Base-by-base conservation (phyloP, 768 basidiomycete genomes). In the Lactarius sp. region DNA sequence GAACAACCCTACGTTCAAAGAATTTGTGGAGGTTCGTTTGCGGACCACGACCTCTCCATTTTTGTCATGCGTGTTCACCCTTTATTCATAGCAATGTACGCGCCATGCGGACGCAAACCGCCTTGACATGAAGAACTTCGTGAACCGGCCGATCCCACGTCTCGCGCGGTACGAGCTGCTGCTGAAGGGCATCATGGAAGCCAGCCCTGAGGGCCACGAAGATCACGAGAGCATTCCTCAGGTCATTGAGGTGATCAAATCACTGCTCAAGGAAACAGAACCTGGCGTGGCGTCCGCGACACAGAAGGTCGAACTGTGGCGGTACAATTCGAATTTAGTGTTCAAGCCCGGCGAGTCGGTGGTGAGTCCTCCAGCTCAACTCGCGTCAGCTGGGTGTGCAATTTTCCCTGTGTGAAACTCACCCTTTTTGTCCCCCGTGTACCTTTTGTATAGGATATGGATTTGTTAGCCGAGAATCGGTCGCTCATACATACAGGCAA, bases 51-150 rank as follows among this genome's bases (percentile, higher is more conserved):
- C 37, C 31, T 41, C 31, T 41, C 22, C 33, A 27, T 64, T 47
- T 1, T 41, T 33, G 31, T 18, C n/a, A 56, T 8, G 18, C 54
- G 18, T 7, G 33, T 33, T 63, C 37, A 36, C 31, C n/a, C 31
- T 7, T 18, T 20, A 33, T 49, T 44, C 20, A 3, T 34, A 81
- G 80, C 74, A 77, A 75, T 82, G 78, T 56, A 74, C 75, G 12
- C 84, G 87, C 37, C 86, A 92, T 68, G 83, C 87, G 0, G 88
- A 89, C 62, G 84, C 93, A 1, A 86, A 90, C 70, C 85, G 88
- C 55, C 79, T 92, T 20, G 94, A 94, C 71, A 89, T 99, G 84
- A 94, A 95, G 72, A 88, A 81, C 69, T 99, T 98, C 76, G 89
- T 95, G 71, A 87, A 92, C 69, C 86, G 94, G 42, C 93, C 95